A percentile compares a stretch with the other conserved stretches of the same genome.
Evolutionary conservation across 371 early-diverging fungal species (phyloP).

Genomic region (Rhizopus stolonifer): DNA sequence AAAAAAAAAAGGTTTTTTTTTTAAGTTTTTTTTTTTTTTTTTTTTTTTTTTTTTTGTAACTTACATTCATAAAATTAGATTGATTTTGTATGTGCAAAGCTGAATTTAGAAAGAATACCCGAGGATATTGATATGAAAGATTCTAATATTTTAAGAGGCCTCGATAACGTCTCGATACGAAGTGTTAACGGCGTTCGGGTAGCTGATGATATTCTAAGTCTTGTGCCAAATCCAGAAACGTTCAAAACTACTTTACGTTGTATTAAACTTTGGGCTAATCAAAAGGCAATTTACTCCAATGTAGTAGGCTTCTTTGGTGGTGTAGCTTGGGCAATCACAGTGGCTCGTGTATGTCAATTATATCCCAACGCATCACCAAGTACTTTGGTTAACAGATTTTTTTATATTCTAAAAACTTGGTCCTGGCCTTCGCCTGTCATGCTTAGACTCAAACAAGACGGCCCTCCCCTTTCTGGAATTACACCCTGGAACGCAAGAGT

Average conservation of each 20-base stretch:
- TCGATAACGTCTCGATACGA: constrained; percentile 79
- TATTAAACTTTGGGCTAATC: constrained; percentile 93
- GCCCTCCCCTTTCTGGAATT: constrained; percentile 56
- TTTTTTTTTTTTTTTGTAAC: too few species aligned
- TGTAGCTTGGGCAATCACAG: constrained; percentile 91
- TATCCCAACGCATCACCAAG: constrained; percentile 84
- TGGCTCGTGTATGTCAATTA: constrained; percentile 89
- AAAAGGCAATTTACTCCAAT: constrained; percentile 84
- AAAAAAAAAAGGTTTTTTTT: too few species aligned
- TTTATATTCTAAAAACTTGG: constrained; percentile 57
- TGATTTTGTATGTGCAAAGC: constrained; percentile 83
- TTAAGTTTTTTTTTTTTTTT: too few species aligned
- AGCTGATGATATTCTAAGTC: constrained; percentile 81
- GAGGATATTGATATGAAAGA: constrained; percentile 72
- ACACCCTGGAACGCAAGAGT: constrained; percentile 86
- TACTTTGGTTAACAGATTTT: constrained; percentile 78
- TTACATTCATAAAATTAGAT: constrained; percentile 46
- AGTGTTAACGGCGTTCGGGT: constrained; percentile 89
- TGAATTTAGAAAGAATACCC: constrained; percentile 63
- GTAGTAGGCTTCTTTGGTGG: constrained; percentile 93
- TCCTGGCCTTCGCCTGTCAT: constrained; percentile 90
- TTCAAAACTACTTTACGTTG: constrained; percentile 84
- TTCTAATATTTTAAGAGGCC: constrained; percentile 63
- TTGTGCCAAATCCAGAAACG: constrained; percentile 78
- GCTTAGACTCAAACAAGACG: constrained; percentile 73